phyloP scores from a whole-genome alignment of 202 grass and related monocot genomes.

The Tripidium arundinaceum region DNA sequence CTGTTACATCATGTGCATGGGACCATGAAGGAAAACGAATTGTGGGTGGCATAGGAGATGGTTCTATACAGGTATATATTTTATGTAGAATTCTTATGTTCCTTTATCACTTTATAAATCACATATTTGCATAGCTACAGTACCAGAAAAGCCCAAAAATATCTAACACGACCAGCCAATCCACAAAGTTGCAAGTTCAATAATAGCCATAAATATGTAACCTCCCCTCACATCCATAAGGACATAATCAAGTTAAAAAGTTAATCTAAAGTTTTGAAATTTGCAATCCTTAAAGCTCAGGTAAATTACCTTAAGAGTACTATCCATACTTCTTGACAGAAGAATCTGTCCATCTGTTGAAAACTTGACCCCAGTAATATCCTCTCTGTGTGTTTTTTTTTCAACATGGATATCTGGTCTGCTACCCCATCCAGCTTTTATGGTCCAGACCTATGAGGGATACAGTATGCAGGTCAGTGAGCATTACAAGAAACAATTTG shows the following conservation, averaged over 20 bases:
- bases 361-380: slow-evolving; percentile 95
- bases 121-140: slow-evolving; percentile 11
- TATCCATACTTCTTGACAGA: slow-evolving; percentile 94
- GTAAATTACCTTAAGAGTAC: slow-evolving; percentile 78
- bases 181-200: neutral
- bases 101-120: neutral
- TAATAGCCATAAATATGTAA: slow-evolving; percentile 3
- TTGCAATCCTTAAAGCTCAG: slow-evolving; percentile 18
- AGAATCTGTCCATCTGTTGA: slow-evolving; percentile 91
- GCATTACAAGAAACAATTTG: slow-evolving; percentile 7
- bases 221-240: neutral
- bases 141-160: slow-evolving; percentile 12
- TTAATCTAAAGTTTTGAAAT: neutral
- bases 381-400: slow-evolving; percentile 82
- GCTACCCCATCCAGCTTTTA: slow-evolving; percentile 97
- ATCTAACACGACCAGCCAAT: neutral
- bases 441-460: slow-evolving; percentile 72
- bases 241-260: slow-evolving; percentile 6
- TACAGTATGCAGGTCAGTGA: slow-evolving; percentile 9
- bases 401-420: slow-evolving; percentile 90
- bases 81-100: slow-evolving; percentile 17
- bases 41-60: slow-evolving; percentile 86
- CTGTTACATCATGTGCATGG: slow-evolving; percentile 91
- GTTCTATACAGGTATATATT: slow-evolving; percentile 73
- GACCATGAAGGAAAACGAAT: slow-evolving; percentile 90